A percentile compares a stretch with the other conserved stretches of the same genome.
These are phyloP conservation scores for Globisporangium barbulae DNA, from an alignment of 352 stramenopile species.

Conservation along the genomic window DNA sequence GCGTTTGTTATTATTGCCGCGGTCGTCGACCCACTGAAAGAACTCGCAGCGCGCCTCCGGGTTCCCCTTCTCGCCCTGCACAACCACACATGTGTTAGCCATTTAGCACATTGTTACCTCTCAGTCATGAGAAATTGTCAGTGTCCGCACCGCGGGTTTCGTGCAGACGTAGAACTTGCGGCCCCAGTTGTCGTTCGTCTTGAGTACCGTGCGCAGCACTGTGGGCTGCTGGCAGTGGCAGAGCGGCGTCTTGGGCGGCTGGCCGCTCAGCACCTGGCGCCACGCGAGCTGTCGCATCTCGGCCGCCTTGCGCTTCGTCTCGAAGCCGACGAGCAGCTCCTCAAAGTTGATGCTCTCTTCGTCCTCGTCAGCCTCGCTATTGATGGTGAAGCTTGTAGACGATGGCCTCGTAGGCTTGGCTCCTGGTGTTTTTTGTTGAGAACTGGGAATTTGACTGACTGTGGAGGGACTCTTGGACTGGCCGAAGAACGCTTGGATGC, in stretches of 20 bases:
- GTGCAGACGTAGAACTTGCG: constrained; percentile 87
- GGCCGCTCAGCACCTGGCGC: constrained; percentile 66
- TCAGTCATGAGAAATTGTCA: neutral
- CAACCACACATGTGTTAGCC: constrained; percentile 3
- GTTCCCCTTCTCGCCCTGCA: constrained; percentile 74
- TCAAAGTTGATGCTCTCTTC: constrained; percentile 13
- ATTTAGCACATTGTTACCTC: neutral
- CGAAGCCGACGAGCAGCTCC: constrained; percentile 16
- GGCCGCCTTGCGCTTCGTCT: constrained; percentile 31
- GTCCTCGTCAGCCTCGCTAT: neutral
- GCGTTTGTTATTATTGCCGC: constrained; percentile 18
- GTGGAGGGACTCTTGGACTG: constrained; percentile 1
- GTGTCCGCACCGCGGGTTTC: constrained; percentile 56
- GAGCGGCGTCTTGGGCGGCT: constrained; percentile 49
- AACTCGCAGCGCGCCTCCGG: constrained; percentile 79
- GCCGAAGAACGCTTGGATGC: constrained; percentile 55
- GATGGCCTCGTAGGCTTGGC: neutral
- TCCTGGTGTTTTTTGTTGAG: neutral
- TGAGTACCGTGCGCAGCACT: constrained; percentile 74
- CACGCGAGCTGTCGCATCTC: constrained; percentile 40
- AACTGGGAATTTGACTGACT: neutral
- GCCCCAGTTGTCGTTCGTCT: constrained; percentile 77
- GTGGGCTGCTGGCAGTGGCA: constrained; percentile 67
- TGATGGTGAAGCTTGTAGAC: neutral
- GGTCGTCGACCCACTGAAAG: constrained; percentile 75